phyloP scores from a whole-genome alignment of 2,329 filamentous ascomycete genomes.

The Colletotrichum paranaense region DNA sequence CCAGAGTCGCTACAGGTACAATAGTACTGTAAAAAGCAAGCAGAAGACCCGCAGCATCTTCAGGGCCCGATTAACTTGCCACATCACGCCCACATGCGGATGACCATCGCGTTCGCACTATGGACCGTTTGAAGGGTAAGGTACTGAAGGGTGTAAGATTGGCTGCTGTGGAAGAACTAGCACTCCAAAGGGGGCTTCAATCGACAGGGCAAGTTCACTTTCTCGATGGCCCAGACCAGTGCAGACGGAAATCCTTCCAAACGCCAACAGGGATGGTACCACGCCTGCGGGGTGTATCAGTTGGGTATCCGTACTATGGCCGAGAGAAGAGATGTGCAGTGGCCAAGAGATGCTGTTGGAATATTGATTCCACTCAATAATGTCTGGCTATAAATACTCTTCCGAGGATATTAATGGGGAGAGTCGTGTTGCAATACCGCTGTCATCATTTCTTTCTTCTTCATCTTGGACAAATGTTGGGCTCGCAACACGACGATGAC shows the following conservation, averaged over 20 bases:
- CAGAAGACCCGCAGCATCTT: neutral
- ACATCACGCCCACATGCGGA: neutral
- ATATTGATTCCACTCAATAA: neutral
- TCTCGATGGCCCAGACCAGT: neutral
- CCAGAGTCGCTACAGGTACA: neutral
- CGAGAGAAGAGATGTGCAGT: neutral
- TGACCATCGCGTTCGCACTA: neutral
- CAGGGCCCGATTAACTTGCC: neutral
- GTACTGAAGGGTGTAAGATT: neutral
- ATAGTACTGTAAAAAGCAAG: neutral
- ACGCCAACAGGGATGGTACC: slow-evolving; percentile 1
- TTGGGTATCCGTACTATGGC: neutral
- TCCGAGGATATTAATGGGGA: neutral
- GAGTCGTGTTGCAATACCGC: neutral
- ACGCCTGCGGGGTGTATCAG: neutral
- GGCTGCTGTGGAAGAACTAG: neutral
- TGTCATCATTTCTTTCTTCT: neutral
- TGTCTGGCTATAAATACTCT: neutral
- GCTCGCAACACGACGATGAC: neutral
- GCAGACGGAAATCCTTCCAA: neutral
- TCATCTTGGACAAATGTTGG: neutral
- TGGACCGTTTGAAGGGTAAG: neutral
- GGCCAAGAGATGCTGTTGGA: neutral
- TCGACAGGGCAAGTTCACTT: neutral
- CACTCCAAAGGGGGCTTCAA: neutral